A percentile compares a stretch with the other conserved stretches of the same genome.
These are phyloP conservation scores for Fusarium vanettenii DNA, from an alignment of 2,329 filamentous ascomycete species.

Conservation along the genomic window DNA sequence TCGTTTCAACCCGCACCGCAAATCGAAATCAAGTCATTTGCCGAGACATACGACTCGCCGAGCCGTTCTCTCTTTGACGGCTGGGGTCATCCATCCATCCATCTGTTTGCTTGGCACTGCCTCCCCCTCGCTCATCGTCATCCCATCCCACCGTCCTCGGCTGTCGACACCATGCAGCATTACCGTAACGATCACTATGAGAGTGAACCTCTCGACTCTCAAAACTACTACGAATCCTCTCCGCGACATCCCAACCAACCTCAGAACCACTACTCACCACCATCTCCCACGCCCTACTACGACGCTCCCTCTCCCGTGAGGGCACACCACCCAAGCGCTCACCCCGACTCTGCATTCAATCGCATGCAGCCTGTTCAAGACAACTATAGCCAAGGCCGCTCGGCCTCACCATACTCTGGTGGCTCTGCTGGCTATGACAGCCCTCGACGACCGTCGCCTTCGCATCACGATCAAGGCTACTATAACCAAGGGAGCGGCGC, in stretches of 20 bases:
- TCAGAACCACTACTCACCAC: constrained; percentile 39
- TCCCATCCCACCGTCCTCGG: constrained; percentile 18
- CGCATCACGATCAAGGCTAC: constrained; percentile 38
- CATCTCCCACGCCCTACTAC: constrained; percentile 41
- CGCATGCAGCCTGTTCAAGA: constrained; percentile 34
- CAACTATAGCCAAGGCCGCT: constrained; percentile 26
- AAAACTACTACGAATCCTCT: constrained; percentile 40
- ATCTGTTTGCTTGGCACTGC: constrained; percentile 25
- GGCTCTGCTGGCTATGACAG: constrained; percentile 37
- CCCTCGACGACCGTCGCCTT: constrained; percentile 31
- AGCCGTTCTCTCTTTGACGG: constrained; percentile 28
- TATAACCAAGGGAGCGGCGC: constrained; percentile 25
- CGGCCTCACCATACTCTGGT: constrained; percentile 32
- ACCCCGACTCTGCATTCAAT: constrained; percentile 41
- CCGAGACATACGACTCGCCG: constrained; percentile 19
- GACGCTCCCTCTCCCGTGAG: constrained; percentile 33
- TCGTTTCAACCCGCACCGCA: constrained; percentile 16
- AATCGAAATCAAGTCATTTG: constrained; percentile 11
- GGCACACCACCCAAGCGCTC: constrained; percentile 37
- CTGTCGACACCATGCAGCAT: constrained; percentile 47
- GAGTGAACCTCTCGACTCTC: constrained; percentile 50
- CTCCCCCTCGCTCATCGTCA: constrained; percentile 9
- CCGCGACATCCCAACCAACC: constrained; percentile 34
- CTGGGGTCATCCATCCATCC: constrained; percentile 31
- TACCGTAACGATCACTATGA: constrained; percentile 50